These are phyloP conservation scores for Stellera chamaejasme DNA, from an alignment of 345 rosid species.

Conservation along the genomic window DNA sequence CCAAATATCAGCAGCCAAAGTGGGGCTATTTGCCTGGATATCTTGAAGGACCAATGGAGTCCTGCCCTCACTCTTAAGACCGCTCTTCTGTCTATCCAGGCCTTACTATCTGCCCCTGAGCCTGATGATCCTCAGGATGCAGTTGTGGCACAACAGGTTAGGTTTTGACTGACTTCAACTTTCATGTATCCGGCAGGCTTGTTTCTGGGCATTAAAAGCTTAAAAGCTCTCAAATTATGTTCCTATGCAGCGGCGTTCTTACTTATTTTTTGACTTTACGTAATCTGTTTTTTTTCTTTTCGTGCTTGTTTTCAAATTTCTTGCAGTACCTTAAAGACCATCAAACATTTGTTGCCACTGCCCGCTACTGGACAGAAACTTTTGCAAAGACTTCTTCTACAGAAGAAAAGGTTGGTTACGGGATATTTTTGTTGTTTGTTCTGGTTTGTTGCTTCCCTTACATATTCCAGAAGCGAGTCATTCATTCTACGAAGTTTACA, in stretches of 20 bases:
- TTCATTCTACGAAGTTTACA: neutral
- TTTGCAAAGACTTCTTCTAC: conserved; percentile 81
- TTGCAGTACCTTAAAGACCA: conserved; percentile 77
- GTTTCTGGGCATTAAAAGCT: neutral
- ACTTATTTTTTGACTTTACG: neutral
- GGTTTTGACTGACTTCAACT: neutral
- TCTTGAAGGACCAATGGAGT: conserved; percentile 99
- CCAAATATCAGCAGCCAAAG: conserved; percentile 99
- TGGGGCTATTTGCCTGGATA: conserved; percentile 96
- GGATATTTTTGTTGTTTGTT: neutral
- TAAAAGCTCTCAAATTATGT: neutral
- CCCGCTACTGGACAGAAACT: conserved; percentile 96
- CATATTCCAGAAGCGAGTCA: neutral
- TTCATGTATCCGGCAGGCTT: no score
- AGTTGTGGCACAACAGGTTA: conserved; percentile 97
- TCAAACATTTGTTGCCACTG: conserved; percentile 82
- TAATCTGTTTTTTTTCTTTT: neutral
- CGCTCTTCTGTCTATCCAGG: conserved; percentile 94
- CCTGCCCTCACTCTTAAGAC: conserved; percentile 98
- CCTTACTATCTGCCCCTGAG: conserved; percentile 86
- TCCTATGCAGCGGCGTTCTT: neutral
- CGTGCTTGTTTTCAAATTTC: conserved; percentile 1
- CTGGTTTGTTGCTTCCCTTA: neutral
- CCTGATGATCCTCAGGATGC: conserved; percentile 99
- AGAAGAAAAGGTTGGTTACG: conserved; percentile 70